phyloP scores from a whole-genome alignment of 768 basidiomycete species.

The Suillus weaverae region DNA sequence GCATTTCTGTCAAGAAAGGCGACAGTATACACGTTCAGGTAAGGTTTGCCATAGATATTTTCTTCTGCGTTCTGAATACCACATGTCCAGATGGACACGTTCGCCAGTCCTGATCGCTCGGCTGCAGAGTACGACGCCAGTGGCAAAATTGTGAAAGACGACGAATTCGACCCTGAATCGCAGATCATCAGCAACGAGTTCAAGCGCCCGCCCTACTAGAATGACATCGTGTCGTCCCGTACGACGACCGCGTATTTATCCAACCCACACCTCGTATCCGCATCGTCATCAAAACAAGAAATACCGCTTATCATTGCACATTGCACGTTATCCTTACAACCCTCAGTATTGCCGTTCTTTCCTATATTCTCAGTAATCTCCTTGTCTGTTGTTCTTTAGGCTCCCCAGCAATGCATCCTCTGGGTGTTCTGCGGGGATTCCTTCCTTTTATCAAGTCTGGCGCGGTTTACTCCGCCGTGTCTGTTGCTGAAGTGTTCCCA shows the following conservation, averaged over 20 bases:
- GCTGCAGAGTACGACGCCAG: slow-evolving; percentile 55
- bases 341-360: background rate
- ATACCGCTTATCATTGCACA: background rate
- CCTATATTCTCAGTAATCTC: background rate
- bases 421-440: background rate
- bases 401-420: background rate
- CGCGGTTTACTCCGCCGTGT: background rate
- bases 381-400: background rate
- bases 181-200: slow-evolving; percentile 61
- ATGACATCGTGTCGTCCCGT: background rate
- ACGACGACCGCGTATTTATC: background rate
- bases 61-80: slow-evolving; percentile 8
- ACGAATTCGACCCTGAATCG: slow-evolving; percentile 58
- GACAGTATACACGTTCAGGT: slow-evolving; percentile 67
- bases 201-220: slow-evolving; percentile 53
- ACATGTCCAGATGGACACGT: slow-evolving; percentile 62
- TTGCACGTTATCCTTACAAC: background rate
- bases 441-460: background rate
- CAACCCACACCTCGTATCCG: background rate
- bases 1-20: slow-evolving; percentile 36
- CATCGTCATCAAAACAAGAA: background rate
- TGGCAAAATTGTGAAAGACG: slow-evolving; percentile 49
- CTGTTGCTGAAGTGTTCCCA: background rate
- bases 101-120: slow-evolving; percentile 48
- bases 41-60: slow-evolving; percentile 6